phyloP scores from a whole-genome alignment of 1,284 basidiomycete species.

The Puccinia triticina region DNA sequence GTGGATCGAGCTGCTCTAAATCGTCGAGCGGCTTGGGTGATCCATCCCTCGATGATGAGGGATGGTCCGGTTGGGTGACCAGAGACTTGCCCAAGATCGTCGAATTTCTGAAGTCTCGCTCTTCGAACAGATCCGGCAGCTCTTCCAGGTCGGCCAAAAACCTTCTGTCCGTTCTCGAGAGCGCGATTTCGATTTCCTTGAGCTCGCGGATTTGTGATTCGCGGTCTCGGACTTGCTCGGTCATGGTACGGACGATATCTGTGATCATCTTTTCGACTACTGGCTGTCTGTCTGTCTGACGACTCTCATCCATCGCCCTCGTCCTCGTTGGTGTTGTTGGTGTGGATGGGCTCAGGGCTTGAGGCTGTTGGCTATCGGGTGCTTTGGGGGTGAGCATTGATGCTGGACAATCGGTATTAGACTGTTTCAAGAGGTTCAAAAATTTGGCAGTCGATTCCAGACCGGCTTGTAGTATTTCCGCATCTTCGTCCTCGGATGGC shows the following conservation, averaged over 20 bases:
- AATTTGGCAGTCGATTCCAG: constrained; percentile 36
- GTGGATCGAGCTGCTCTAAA: neutral
- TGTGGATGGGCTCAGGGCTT: neutral
- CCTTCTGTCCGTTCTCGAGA: constrained; percentile 43
- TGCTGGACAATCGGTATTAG: constrained; percentile 38
- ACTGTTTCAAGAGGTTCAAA: constrained; percentile 34
- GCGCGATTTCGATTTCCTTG: constrained; percentile 46
- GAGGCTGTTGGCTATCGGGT: neutral
- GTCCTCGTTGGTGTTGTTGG: neutral
- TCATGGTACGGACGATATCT: constrained; percentile 51
- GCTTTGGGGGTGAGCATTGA: neutral
- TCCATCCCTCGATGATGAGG: neutral
- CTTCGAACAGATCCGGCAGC: constrained; percentile 31
- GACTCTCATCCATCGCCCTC: neutral
- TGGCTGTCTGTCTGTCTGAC: constrained; percentile 33
- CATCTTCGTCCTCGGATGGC: constrained; percentile 23
- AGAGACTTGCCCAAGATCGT: constrained; percentile 29
- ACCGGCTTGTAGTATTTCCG: constrained; percentile 25
- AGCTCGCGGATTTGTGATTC: constrained; percentile 50
- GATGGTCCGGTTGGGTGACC: neutral
- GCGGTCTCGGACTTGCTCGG: constrained; percentile 40
- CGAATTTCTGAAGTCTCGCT: constrained; percentile 32
- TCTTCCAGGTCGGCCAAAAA: constrained; percentile 42
- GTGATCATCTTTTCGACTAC: constrained; percentile 47
- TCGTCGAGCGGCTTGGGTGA: constrained; percentile 1